Percentiles rank a stretch among this genome's conserved stretches.
Conservation (phyloP, 805 yeast species). For the Candida tammaniensis region DNA sequence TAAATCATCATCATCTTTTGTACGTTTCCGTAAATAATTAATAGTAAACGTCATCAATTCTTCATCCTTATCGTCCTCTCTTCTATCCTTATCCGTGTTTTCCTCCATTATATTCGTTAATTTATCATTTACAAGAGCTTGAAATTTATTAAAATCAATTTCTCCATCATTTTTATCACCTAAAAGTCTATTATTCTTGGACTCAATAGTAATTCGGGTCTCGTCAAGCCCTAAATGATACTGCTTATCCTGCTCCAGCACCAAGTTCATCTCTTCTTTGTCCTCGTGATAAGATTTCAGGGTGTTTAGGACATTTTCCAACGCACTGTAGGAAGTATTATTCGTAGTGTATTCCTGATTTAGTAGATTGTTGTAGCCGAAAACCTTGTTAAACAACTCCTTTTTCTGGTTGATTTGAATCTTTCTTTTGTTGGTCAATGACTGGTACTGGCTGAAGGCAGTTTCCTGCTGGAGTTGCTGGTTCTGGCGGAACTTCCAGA, state of each 20-base stretch:
- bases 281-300: conserved; percentile 42
- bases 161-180: conserved; percentile 15
- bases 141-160: conserved; percentile 27
- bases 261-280: conserved; percentile 33
- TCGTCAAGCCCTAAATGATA: conserved; percentile 24
- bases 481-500: conserved; percentile 29
- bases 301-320: conserved; percentile 34
- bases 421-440: conserved; percentile 34
- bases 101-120: conserved; percentile 20
- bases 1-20: conserved; percentile 16
- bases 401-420: conserved; percentile 39
- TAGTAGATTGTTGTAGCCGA: conserved; percentile 37
- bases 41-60: conserved; percentile 25
- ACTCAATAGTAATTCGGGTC: conserved; percentile 17
- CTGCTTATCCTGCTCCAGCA: conserved; percentile 33
- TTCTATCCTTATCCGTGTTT: conserved; percentile 1
- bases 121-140: conserved; percentile 18
- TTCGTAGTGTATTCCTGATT: conserved; percentile 41
- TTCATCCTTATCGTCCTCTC: conserved; percentile 14
- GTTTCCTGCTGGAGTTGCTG: conserved; percentile 32
- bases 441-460: conserved; percentile 29
- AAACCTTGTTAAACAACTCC: conserved; percentile 34
- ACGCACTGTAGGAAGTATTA: conserved; percentile 36
- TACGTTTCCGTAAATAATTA: conserved; percentile 28
- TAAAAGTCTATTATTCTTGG: conserved; percentile 5